Evolutionary conservation across 2,329 filamentous ascomycete genomes (phyloP).

Genomic region (Raffaelea ambrosiae): DNA sequence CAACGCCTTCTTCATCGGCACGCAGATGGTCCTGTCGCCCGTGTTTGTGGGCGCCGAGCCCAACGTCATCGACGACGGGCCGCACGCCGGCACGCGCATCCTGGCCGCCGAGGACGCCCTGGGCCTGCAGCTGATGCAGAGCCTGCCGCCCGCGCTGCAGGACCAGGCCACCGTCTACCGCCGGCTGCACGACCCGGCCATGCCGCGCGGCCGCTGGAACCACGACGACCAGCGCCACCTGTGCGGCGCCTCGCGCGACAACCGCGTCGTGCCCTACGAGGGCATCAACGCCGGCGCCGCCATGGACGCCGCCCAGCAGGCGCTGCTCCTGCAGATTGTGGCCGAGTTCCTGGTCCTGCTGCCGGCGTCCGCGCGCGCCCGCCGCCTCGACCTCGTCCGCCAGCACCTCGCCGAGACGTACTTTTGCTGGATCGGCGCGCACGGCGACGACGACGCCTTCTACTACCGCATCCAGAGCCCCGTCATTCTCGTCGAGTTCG

Average conservation of each 20-base stretch:
- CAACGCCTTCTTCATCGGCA: slow-evolving; percentile 56
- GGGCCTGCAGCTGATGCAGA: slow-evolving; percentile 63
- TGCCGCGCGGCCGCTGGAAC: slow-evolving; percentile 67
- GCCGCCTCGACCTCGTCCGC: slow-evolving; percentile 46
- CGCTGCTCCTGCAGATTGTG: slow-evolving; percentile 48
- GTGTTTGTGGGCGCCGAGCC: slow-evolving; percentile 78
- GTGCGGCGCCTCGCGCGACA: slow-evolving; percentile 72
- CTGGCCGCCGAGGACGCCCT: slow-evolving; percentile 55
- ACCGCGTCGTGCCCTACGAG: slow-evolving; percentile 67
- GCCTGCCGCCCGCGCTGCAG: slow-evolving; percentile 37
- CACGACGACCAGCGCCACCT: slow-evolving; percentile 72
- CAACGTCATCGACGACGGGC: slow-evolving; percentile 61
- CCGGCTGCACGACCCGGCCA: slow-evolving; percentile 52
- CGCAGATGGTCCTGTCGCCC: slow-evolving; percentile 60
- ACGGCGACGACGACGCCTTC: slow-evolving; percentile 58
- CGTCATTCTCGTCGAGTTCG: slow-evolving; percentile 67
- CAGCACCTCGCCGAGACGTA: slow-evolving; percentile 60
- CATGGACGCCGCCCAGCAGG: slow-evolving; percentile 39
- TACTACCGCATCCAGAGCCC: slow-evolving; percentile 74
- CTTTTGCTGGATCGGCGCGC: slow-evolving; percentile 72
- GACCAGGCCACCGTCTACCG: slow-evolving; percentile 47
- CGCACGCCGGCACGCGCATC: slow-evolving; percentile 55
- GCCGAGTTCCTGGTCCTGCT: slow-evolving; percentile 62
- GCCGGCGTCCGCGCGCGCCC: slow-evolving; percentile 42
- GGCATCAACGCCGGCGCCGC: slow-evolving; percentile 50